Conservation (phyloP, 345 rosid species). For the Syzygium aromaticum region DNA sequence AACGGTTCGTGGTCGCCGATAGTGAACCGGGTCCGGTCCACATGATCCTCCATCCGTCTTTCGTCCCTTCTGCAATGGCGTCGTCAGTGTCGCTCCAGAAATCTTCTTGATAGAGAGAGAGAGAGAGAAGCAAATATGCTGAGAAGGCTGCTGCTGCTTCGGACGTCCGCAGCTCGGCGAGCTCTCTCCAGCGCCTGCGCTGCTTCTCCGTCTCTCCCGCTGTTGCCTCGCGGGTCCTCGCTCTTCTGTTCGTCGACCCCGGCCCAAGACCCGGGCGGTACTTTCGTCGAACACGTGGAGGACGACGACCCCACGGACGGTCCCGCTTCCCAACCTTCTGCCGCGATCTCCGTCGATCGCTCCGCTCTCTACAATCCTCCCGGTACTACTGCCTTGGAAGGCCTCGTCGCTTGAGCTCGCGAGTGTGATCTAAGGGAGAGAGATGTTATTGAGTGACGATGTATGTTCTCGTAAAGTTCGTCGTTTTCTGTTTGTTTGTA, state of each 20-base stretch:
- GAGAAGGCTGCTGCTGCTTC: constrained; percentile 30
- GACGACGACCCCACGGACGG: not conserved
- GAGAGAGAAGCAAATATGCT: constrained; percentile 21
- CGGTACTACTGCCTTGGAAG: constrained; percentile 24
- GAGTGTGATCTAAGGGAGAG: not conserved
- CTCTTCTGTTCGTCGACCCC: constrained; percentile 21
- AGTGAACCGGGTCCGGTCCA: not conserved
- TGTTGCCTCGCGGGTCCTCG: constrained; percentile 11
- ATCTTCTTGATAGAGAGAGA: not conserved
- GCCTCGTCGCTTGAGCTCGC: not conserved
- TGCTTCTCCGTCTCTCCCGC: constrained; percentile 9
- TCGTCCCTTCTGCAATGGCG: not conserved
- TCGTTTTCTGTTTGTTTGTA: constrained; percentile 1
- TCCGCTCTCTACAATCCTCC: constrained; percentile 52
- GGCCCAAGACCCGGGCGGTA: constrained; percentile 18
- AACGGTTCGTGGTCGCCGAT: not conserved
- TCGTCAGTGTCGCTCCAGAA: not conserved
- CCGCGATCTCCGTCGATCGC: constrained; percentile 66
- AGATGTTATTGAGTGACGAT: not conserved
- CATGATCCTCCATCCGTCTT: not conserved
- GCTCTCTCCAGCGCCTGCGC: constrained; percentile 9
- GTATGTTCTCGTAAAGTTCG: not conserved
- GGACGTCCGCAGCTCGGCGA: constrained; percentile 24
- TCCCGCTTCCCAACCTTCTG: constrained; percentile 12
- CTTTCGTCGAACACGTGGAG: constrained; percentile 38